These are phyloP conservation scores for Daldinia vernicosa DNA, from an alignment of 495 filamentous ascomycete species.

Conservation along the genomic window DNA sequence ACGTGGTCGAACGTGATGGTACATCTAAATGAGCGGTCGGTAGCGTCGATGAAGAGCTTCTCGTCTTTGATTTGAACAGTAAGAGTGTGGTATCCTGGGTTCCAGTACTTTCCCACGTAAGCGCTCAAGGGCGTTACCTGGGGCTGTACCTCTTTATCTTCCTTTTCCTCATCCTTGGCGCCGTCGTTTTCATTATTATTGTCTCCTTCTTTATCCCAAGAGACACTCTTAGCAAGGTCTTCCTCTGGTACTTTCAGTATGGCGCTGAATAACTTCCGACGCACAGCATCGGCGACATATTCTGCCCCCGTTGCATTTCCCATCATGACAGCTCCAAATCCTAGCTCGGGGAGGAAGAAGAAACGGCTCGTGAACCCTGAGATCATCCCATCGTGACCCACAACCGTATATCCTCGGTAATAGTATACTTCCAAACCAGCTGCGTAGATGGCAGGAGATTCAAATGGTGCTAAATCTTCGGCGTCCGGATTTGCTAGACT, in stretches of 20 bases:
- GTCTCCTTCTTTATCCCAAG: not conserved
- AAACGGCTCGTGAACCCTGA: not conserved
- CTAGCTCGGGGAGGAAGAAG: not conserved
- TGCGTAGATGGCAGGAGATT: not conserved
- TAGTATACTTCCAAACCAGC: not conserved
- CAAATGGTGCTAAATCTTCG: not conserved
- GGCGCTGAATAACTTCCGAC: not conserved
- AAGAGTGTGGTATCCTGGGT: not conserved
- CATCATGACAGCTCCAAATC: not conserved
- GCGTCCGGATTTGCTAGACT: not conserved
- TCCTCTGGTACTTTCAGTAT: not conserved
- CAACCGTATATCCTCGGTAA: not conserved
- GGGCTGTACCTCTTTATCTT: not conserved
- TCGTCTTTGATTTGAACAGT: not conserved
- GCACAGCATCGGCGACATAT: not conserved
- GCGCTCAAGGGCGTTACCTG: not conserved
- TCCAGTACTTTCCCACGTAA: not conserved
- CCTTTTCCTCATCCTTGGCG: not conserved
- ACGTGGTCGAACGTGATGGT: not conserved
- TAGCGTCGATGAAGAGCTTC: not conserved
- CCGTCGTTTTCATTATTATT: not conserved
- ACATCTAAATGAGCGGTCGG: not conserved
- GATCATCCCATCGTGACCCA: not conserved
- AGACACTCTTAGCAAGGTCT: not conserved
- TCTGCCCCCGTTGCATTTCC: not conserved